Evolutionary conservation across 164 flowering plant species (phyloP).

Genomic region (Tinospora cordifolia): DNA sequence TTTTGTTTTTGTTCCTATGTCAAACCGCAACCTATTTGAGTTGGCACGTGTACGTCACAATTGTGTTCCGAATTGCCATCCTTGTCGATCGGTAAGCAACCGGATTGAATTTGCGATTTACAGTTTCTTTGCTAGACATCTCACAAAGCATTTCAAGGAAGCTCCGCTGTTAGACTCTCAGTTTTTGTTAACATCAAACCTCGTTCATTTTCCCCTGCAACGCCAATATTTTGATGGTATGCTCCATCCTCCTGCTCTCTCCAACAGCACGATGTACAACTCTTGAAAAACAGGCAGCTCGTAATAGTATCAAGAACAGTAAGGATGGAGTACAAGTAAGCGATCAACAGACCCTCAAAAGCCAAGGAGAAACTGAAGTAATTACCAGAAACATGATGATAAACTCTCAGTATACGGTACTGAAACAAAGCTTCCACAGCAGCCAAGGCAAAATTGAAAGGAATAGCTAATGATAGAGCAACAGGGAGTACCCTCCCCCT

Average conservation of each 20-base stretch:
- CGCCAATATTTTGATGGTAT: constrained; percentile 1
- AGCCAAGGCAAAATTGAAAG: constrained; percentile 34
- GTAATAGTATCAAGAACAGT: constrained; percentile 42
- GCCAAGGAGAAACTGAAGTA: constrained; percentile 13
- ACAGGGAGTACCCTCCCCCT: constrained; percentile 32
- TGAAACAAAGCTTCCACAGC: constrained; percentile 51
- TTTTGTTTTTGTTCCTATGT: too few species aligned
- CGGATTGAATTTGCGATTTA: too few species aligned
- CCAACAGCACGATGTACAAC: constrained; percentile 20
- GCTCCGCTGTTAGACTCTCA: constrained; percentile 3
- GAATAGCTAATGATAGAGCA: constrained; percentile 36
- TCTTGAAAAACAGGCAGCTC: constrained; percentile 34
- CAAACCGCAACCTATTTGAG: too few species aligned
- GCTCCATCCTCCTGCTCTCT: constrained; percentile 7
- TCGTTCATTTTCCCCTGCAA: constrained; percentile 5
- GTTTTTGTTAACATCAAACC: not conserved
- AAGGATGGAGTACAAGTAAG: constrained; percentile 46
- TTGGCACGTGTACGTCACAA: too few species aligned
- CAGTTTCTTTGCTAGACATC: too few species aligned
- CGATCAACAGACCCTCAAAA: constrained; percentile 46
- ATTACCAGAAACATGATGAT: constrained; percentile 7
- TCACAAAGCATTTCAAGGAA: constrained; percentile 3
- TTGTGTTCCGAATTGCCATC: too few species aligned
- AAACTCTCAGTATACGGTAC: constrained; percentile 32
- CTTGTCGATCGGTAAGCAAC: too few species aligned